These are phyloP conservation scores for Coprinellus micaceus DNA, from an alignment of 768 basidiomycete genomes.

Conservation along the genomic window DNA sequence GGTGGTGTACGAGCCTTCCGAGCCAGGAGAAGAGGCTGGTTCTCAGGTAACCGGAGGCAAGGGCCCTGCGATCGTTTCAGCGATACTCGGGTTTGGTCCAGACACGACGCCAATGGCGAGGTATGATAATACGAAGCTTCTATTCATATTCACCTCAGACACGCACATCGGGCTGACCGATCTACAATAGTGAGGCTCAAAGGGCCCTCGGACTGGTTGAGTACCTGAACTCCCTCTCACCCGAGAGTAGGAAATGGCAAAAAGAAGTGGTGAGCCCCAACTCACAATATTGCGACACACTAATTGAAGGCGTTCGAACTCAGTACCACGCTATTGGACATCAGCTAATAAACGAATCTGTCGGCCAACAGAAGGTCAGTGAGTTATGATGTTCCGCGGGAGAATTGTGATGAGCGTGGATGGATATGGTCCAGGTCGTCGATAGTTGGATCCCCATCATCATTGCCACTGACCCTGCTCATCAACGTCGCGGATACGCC, in stretches of 20 bases:
- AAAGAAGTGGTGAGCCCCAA: not conserved
- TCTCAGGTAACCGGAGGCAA: not conserved
- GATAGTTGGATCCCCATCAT: not conserved
- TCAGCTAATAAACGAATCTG: not conserved
- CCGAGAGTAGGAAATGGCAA: not conserved
- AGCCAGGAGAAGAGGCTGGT: not conserved
- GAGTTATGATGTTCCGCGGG: not conserved
- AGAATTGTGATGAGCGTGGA: too few relatives aligned
- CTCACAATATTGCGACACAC: not conserved
- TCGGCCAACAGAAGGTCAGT: not conserved
- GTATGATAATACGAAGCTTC: not conserved
- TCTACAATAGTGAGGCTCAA: not conserved
- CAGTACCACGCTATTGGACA: not conserved
- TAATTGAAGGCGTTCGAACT: not conserved
- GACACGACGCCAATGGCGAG: not conserved
- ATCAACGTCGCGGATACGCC: not conserved
- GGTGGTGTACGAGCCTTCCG: not conserved
- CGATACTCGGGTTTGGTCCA: not conserved
- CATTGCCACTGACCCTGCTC: not conserved
- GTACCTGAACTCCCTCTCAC: not conserved
- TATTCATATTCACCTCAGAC: too few relatives aligned
- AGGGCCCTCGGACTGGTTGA: not conserved
- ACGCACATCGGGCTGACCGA: not conserved
- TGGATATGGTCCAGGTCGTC: not conserved
- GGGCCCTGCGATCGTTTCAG: not conserved